Evolutionary conservation across 2,329 filamentous ascomycete species (phyloP).

Genomic region (Aspergillus sp.): DNA sequence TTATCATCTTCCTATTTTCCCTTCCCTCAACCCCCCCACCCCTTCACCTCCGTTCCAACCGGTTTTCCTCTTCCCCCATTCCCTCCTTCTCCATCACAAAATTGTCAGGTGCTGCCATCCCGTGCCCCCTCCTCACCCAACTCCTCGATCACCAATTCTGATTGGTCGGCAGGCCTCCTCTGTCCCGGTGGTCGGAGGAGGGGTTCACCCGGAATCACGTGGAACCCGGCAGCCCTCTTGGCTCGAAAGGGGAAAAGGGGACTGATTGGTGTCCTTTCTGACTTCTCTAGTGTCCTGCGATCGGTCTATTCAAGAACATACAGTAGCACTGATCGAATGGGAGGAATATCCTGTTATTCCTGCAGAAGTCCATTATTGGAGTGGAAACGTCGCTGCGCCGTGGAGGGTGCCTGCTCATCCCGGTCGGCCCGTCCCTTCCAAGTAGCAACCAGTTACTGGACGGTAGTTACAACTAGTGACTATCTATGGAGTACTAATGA

Average conservation of each 20-base stretch:
- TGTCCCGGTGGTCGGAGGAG: constrained; percentile 23
- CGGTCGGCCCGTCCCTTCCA: constrained; percentile 21
- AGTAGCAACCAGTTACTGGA: background rate
- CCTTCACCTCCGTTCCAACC: constrained; percentile 11
- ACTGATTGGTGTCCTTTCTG: background rate
- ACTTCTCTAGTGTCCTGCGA: background rate
- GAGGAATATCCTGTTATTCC: background rate
- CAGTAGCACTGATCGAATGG: background rate
- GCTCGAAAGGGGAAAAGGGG: background rate
- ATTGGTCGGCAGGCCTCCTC: constrained; percentile 29
- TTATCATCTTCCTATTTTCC: constrained; percentile 6
- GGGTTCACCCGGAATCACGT: constrained; percentile 33
- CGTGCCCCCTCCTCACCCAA: constrained; percentile 37
- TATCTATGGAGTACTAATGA: background rate
- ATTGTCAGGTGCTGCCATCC: constrained; percentile 43
- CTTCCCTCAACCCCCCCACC: background rate
- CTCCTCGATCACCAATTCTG: constrained; percentile 12
- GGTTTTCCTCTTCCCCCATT: constrained; percentile 14
- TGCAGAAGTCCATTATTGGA: background rate
- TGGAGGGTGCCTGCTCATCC: constrained; percentile 13
- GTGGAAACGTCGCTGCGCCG: background rate
- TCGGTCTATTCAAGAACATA: background rate
- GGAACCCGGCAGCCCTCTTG: constrained; percentile 17
- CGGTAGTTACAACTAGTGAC: background rate
- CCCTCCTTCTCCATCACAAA: constrained; percentile 16